Base-by-base conservation (phyloP, 768 basidiomycete genomes). In the Russula brevipes region DNA sequence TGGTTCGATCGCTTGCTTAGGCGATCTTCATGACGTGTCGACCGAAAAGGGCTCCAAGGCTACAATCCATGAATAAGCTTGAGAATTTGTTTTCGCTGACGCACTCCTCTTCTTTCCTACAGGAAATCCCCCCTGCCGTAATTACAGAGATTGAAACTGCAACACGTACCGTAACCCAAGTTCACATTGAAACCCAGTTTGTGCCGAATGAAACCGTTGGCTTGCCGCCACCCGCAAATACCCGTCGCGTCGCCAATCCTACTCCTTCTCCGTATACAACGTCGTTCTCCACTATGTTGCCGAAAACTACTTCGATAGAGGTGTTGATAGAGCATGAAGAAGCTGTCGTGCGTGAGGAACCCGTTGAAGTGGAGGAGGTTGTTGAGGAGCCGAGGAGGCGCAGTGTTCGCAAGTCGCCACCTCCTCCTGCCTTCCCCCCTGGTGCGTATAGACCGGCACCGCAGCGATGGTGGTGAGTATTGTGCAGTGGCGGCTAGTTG, bases 171-270 rank as follows among this genome's bases (percentile, higher is more conserved):
- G 76, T 86, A 74, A 76, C 75, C 14, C 72, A 77, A 73, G 76
- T 75, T 46, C 72, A 73, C 52, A 73, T 73, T 56, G 69, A 76
- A 68, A 75, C 73, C 55, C 65, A 70, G 52, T 69, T 71, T 11
- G 57, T 70, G 55, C 71, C 72, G 19, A 71, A 72, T 36, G 66
- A 69, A 58, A 85, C 85, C 66, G 81, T 87, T 69, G 83, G 83
- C 57, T 82, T 87, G 66, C 88, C 88, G 51, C 82, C 88, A 33
- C 89, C 90, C 65, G 86, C 89, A 70, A 88, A 84, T 71, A 91
- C 89, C 55, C 88, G 89, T 65, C 81, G 82, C 69, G 90, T 85
- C 63, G 84, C 87, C 35, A 81, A 82, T 68, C 89, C 90, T 24
- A 82, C 83, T 35, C 90, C 90, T 6, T 84, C 87, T 70, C 81